Evolutionary conservation across 495 filamentous ascomycete genomes (phyloP).

Genomic region (Venustampulla echinocandica): DNA sequence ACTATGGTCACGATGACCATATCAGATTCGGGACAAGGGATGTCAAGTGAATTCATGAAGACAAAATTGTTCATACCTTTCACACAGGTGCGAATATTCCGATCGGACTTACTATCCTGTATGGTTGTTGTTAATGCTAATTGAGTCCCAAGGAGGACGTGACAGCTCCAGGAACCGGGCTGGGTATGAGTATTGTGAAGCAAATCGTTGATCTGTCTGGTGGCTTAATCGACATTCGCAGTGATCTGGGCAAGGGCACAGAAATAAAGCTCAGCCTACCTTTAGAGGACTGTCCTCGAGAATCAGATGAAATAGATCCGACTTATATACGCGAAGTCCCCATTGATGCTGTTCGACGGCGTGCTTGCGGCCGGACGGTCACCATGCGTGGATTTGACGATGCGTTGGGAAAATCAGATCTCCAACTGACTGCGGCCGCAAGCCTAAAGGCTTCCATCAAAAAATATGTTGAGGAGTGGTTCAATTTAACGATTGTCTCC

Average conservation of each 20-base stretch:
- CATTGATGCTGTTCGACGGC: constrained; percentile 8
- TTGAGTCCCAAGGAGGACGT: constrained; percentile 7
- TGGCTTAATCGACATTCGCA: constrained; percentile 46
- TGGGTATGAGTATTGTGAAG: constrained; percentile 59
- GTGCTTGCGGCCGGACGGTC: constrained; percentile 7
- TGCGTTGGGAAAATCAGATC: background rate
- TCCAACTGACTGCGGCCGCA: constrained; percentile 2
- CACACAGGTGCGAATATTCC: constrained; percentile 55
- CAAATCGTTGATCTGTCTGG: constrained; percentile 52
- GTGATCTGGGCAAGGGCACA: constrained; percentile 13
- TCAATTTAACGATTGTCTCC: constrained; percentile 24
- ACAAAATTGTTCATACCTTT: constrained; percentile 61
- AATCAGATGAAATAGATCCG: background rate
- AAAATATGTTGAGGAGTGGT: constrained; percentile 29
- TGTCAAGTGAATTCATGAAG: constrained; percentile 55
- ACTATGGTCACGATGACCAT: constrained; percentile 16
- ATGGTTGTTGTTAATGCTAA: constrained; percentile 8
- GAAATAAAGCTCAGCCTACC: constrained; percentile 14
- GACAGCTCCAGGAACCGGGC: constrained; percentile 31
- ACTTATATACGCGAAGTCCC: background rate
- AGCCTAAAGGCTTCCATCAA: constrained; percentile 27
- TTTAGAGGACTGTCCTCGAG: constrained; percentile 5
- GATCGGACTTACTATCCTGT: constrained; percentile 26
- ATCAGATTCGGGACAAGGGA: constrained; percentile 38
- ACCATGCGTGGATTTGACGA: constrained; percentile 11